Percentiles rank a stretch among this genome's conserved stretches.
phyloP scores from a whole-genome alignment of 495 filamentous ascomycete genomes.

The Penicillium soppii region DNA sequence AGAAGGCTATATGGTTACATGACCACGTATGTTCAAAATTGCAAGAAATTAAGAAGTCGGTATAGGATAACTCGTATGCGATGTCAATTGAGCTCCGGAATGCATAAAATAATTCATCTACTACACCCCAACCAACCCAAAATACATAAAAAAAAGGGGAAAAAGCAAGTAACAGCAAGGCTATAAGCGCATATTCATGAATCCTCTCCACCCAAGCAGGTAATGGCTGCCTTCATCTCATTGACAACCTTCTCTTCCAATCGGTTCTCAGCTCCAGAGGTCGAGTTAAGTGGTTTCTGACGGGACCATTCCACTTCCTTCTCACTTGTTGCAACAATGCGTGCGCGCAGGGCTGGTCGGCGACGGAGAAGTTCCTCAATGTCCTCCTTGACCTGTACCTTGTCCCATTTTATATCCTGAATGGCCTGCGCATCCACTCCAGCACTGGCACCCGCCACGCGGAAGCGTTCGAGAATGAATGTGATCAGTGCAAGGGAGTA shows the following conservation, averaged over 20 bases:
- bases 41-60: not conserved
- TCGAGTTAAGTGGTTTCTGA: conserved; percentile 41
- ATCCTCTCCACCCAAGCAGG: conserved; percentile 41
- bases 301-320: conserved; percentile 66
- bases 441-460: conserved; percentile 56
- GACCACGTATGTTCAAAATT: not conserved
- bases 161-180: conserved; percentile 14
- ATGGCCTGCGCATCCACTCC: conserved; percentile 62
- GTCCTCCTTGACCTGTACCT: conserved; percentile 66
- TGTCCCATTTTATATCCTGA: conserved; percentile 69
- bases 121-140: conserved; percentile 21
- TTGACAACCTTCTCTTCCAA: conserved; percentile 72
- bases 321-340: conserved; percentile 68
- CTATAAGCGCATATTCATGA: conserved; percentile 29
- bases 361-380: conserved; percentile 72
- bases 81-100: conserved; percentile 10
- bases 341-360: conserved; percentile 58
- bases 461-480: conserved; percentile 60
- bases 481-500: conserved; percentile 74
- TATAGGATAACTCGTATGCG: not conserved
- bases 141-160: conserved; percentile 6
- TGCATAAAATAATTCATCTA: conserved; percentile 7
- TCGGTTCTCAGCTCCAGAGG: conserved; percentile 50
- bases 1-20: too few species aligned
- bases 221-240: conserved; percentile 54